phyloP scores from a whole-genome alignment of 2,329 filamentous ascomycete genomes.

The Alternaria angustiovoidea region DNA sequence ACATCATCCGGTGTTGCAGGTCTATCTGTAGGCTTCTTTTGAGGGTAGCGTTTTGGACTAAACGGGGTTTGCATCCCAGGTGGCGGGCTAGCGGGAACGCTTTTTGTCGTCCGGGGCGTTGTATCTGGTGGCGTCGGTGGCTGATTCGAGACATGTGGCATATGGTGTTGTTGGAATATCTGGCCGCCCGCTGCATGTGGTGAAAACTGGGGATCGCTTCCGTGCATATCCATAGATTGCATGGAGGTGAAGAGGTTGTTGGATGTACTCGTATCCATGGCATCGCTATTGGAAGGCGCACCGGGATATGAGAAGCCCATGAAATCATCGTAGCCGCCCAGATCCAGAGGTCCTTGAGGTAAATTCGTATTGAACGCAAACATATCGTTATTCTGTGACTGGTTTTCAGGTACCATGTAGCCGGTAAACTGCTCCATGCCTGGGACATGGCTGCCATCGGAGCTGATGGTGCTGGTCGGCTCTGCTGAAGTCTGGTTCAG shows the following conservation, averaged over 20 bases:
- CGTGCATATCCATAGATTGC: slow-evolving; percentile 1
- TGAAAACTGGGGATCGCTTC: neutral
- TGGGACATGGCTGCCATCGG: neutral
- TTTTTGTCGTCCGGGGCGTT: neutral
- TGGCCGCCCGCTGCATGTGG: neutral
- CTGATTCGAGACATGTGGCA: slow-evolving; percentile 1
- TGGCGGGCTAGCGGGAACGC: neutral
- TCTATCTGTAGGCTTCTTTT: neutral
- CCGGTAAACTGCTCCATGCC: slow-evolving; percentile 8
- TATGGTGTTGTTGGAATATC: slow-evolving; percentile 2
- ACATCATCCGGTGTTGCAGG: neutral
- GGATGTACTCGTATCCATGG: neutral
- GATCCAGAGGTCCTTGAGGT: neutral
- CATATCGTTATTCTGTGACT: neutral
- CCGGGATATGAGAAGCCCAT: slow-evolving; percentile 7
- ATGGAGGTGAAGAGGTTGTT: neutral
- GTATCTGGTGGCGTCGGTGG: slow-evolving; percentile 9
- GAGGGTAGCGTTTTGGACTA: neutral
- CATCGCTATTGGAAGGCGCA: neutral
- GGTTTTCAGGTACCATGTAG: neutral
- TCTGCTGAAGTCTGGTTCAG: neutral
- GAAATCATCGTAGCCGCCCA: slow-evolving; percentile 11
- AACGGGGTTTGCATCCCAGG: neutral
- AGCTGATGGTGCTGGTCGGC: neutral
- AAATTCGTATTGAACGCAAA: neutral